Evolutionary conservation across 2,329 filamentous ascomycete genomes (phyloP), one percentile per base, ranked within the genome.

Genomic region (Arachnomyces sp.): DNA sequence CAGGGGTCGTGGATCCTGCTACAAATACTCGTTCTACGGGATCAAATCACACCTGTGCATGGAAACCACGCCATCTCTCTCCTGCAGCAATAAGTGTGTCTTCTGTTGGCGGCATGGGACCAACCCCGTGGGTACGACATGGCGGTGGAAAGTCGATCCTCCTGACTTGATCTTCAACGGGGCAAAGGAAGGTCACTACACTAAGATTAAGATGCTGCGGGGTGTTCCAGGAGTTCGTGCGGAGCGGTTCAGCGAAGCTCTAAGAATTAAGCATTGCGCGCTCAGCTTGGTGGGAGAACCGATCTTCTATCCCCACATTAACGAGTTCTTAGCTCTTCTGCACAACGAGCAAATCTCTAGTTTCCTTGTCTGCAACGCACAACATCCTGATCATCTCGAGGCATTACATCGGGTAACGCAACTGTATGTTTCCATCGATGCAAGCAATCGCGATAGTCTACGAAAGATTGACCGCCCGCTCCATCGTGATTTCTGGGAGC

Each of bases 41-140:
- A 98, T 98, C 62, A 79, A 84, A 49, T 95, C 89, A 0, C 92
- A 98, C 58, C 83, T 94, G 46, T 98, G 90, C 65, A 98, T 98
- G 92, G 90, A 98, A 66, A 90, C 90, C 2, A 96, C 90, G 0
- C 90, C 90, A 0, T 95, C 89, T 0, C 77, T 98, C 3, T 94
- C 87, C 7, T 98, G 90, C 72, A 92, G 84, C 47, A 96, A 96
- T 70, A 96, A 98, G 63, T 96, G 92, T 62, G 87, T 98, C 50
- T 98, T 96, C 64, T 98, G 90, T 73, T 98, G 90, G 92, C 82
- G 92, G 5, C 92, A 96, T 59, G 92, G 90, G 39, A 96, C 92
- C 0, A 98, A 96, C 60, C 90, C 90, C 0, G 92, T 96, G 0
- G 89, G 89, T 35, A 96, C 92, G 2, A 94, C 84, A 3, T 96